These are phyloP conservation scores for Auricularia sp. DNA, from an alignment of 768 basidiomycete species.

Conservation along the genomic window DNA sequence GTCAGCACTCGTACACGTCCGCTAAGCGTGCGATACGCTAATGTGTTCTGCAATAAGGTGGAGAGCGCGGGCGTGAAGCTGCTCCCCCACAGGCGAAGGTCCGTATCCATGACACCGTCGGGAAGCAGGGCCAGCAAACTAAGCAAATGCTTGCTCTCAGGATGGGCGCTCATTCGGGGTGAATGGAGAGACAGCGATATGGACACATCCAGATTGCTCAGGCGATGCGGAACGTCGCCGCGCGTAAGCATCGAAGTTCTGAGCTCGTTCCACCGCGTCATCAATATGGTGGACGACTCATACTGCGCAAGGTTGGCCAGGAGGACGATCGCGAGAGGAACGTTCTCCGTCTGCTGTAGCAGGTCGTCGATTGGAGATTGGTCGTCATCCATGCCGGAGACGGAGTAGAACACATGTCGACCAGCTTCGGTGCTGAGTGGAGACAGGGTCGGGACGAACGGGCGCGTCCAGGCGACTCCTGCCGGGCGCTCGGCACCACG, in stretches of 20 bases:
- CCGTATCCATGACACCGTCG: constrained; percentile 7
- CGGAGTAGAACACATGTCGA: neutral
- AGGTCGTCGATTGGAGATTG: neutral
- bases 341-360: neutral
- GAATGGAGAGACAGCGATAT: neutral
- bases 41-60: constrained; percentile 11
- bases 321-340: neutral
- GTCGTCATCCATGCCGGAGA: neutral
- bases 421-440: neutral
- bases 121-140: neutral
- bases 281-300: neutral
- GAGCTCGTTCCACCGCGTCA: neutral
- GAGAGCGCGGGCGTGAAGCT: constrained; percentile 4
- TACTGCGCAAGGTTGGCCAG: neutral
- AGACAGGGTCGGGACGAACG: neutral
- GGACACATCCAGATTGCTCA: neutral
- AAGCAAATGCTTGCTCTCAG: neutral
- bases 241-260: neutral
- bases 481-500: neutral
- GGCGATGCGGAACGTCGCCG: constrained; percentile 1
- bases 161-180: neutral
- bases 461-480: neutral
- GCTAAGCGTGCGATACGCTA: constrained; percentile 13
- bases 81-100: constrained; percentile 8
- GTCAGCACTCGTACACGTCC: constrained; percentile 14